Conservation (phyloP, 768 basidiomycete species). For the Chalciporus sphaerocephalus region DNA sequence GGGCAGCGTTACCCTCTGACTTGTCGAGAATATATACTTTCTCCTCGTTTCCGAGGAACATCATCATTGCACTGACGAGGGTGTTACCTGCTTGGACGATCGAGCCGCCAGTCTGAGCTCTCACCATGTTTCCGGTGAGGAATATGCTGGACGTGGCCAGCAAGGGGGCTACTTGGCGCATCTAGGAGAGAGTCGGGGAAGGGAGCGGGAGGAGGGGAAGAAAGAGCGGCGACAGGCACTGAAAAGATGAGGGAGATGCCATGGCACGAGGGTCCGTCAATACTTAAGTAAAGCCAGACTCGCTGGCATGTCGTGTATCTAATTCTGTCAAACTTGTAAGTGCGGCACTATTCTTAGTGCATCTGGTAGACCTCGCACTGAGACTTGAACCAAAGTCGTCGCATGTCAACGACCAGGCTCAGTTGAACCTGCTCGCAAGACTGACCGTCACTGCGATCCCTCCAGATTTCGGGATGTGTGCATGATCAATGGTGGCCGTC, state of each 20-base stretch:
- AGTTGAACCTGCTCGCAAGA: too few species aligned
- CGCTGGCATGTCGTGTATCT: too few species aligned
- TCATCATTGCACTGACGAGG: slow-evolving; percentile 52
- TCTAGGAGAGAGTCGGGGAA: not conserved
- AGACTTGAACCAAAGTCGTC: too few species aligned
- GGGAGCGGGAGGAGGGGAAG: not conserved
- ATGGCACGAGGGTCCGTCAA: not conserved
- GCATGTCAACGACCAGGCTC: too few species aligned
- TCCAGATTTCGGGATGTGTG: too few species aligned
- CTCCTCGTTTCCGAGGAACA: slow-evolving; percentile 74
- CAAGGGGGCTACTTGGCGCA: slow-evolving; percentile 7
- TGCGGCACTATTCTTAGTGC: too few species aligned
- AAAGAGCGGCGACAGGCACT: slow-evolving; percentile 6
- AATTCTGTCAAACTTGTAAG: too few species aligned
- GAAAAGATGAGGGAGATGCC: not conserved
- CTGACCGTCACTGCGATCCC: too few species aligned
- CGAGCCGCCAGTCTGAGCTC: slow-evolving; percentile 16
- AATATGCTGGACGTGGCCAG: slow-evolving; percentile 5
- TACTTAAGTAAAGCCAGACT: too few species aligned
- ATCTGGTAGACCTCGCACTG: too few species aligned
- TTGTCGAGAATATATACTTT: slow-evolving; percentile 91
- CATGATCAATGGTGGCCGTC: too few species aligned
- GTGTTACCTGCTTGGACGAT: slow-evolving; percentile 29
- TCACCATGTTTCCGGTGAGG: not conserved
- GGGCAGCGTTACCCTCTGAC: slow-evolving; percentile 66